Evolutionary conservation across 2,329 filamentous ascomycete species (phyloP), one percentile per base, ranked within the genome.

Genomic region (Trichoderma sp.): DNA sequence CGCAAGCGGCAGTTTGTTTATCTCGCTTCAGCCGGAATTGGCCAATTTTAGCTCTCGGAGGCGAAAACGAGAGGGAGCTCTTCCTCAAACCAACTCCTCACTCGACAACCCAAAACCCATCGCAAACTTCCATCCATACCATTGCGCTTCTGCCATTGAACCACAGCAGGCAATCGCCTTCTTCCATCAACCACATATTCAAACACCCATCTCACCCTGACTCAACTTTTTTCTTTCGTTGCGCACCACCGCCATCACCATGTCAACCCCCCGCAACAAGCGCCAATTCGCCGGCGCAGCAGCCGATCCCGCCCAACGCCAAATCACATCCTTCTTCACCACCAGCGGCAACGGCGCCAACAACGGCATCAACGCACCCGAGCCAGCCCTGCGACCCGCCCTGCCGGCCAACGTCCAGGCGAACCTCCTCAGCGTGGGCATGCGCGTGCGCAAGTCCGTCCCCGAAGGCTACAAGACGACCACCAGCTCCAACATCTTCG

Each of bases 391-490:
- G 15, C 77, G 80, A 17, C 85, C 87, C 3, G 71, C 75, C 4
- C 81, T 93, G 15, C 88, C 91, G 1, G 77, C 83, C 26, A 82
- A 82, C 7, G 83, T 96, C 39, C 92, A 97, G 77, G 84, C 93
- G 43, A 90, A 90, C 68, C 88, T 98, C n/a, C 82, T 97, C 48
- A 91, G 85, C 72, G 94, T 98, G 69, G 94, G 94, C 72, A 97
- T 97, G 93, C 89, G 94, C 26, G 85, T 98, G 58, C 90, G 94
- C 74, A 98, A 98, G 80, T 91, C 91, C 12, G 90, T 98, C 7
- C 90, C 92, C 0, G 93, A 97, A 75, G 94, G 94, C 66, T 97
- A 97, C 83, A 96, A 96, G 80, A 96, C 34, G 9, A 10, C 91
- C 1, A 76, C 75, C 68, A 71, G 74, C 60, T 79, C 81, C 69